Base-by-base conservation (phyloP, 768 basidiomycete genomes). In the Neoboletus brunneissimus region DNA sequence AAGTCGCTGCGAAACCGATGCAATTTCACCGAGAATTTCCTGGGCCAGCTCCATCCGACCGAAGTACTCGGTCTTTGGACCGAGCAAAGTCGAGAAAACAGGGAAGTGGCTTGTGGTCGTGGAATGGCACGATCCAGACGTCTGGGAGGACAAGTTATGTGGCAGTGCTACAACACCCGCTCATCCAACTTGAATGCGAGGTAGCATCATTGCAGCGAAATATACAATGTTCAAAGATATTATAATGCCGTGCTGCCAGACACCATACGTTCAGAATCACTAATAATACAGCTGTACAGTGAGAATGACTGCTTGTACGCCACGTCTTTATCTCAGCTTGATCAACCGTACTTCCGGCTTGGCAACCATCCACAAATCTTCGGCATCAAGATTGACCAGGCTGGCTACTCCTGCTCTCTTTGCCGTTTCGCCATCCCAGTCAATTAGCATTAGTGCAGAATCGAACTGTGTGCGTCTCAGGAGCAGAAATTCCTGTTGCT, bases 391-490 rank as follows among this genome's bases (percentile, higher is more conserved):
- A 25, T 52, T 52, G 10, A 52, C 51, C 31, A 52, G 18, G 31
- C 51, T 53, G n/a, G 51, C 51, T 9, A 53, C 51, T 9, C 51
- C 51, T 6, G 2, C 51, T 20, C 32, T 48, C 44, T 10, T 48
- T 5, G 32, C 44, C 5, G 5, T 20, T 9, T 34, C 43, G 23
- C 23, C 45, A 5, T 48, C 44, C 8, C 32, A 29, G 23, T 53
- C 51, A 15, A 53, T 49, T 12, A 53, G 45, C 45, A 53, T 32
- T 18, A 53, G 15, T 6, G 51, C 51, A 5, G 51, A 48, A 48
- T 53, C 51, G 6, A 25, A 53, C 32, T 48, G 43, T 5, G 23
- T 48, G 7, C 44, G 32, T 37, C 51, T 53, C 51, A 48, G 35
- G 32, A 53, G 51, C 23, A 53, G 27, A 48, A 53, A 53, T 7